A percentile compares a stretch with the other conserved stretches of the same genome.
phyloP scores from a whole-genome alignment of 345 rosid genomes.

The Citrus australasica region DNA sequence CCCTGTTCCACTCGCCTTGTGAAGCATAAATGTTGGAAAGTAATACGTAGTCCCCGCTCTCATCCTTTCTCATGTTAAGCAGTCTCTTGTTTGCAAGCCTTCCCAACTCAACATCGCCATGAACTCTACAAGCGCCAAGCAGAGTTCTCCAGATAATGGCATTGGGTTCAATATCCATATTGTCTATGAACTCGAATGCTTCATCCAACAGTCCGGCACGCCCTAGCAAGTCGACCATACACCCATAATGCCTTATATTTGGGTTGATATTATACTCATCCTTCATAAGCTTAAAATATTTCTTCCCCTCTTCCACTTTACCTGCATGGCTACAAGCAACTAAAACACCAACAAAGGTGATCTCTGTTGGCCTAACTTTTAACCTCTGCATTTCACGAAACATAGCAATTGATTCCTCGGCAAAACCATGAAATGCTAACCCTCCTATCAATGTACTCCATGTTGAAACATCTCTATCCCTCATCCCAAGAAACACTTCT shows the following conservation, averaged over 20 bases:
- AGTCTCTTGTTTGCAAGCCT: slow-evolving; percentile 51
- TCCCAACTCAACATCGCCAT: slow-evolving; percentile 56
- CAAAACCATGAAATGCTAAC: slow-evolving; percentile 61
- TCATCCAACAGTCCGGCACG: slow-evolving; percentile 58
- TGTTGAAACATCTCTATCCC: slow-evolving; percentile 47
- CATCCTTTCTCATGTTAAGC: slow-evolving; percentile 37
- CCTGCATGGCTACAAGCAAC: slow-evolving; percentile 71
- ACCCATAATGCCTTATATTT: slow-evolving; percentile 64
- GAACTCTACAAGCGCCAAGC: slow-evolving; percentile 58
- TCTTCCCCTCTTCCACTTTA: slow-evolving; percentile 51
- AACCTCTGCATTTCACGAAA: slow-evolving; percentile 52
- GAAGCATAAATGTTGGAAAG: slow-evolving; percentile 71
- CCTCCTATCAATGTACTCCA: slow-evolving; percentile 70
- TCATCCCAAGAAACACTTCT: slow-evolving; percentile 52
- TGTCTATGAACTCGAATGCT: slow-evolving; percentile 52
- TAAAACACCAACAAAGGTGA: slow-evolving; percentile 61
- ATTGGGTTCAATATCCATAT: slow-evolving; percentile 57
- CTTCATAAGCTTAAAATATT: slow-evolving; percentile 52
- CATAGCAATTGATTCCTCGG: slow-evolving; percentile 40
- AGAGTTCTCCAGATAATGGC: slow-evolving; percentile 66
- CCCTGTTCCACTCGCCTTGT: slow-evolving; percentile 58
- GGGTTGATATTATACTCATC: slow-evolving; percentile 46
- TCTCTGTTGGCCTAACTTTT: slow-evolving; percentile 54
- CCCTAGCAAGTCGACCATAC: slow-evolving; percentile 70
- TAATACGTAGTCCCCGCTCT: slow-evolving; percentile 66